Evolutionary conservation across 768 basidiomycete genomes (phyloP), one percentile per base, ranked within the genome.

Genomic region (Phanerochaete sordida): DNA sequence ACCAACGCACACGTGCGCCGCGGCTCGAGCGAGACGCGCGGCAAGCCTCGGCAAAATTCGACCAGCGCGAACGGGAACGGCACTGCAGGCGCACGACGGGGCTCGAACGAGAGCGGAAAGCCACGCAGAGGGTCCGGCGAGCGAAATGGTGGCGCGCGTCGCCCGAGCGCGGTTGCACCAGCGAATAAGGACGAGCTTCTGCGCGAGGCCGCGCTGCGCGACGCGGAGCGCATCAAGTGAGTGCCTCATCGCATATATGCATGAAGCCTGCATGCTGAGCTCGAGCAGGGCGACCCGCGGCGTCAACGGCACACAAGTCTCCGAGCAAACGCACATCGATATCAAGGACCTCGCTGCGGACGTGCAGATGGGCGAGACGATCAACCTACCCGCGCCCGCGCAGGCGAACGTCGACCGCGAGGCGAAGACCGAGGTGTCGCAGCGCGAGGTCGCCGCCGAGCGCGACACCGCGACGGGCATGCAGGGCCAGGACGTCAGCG

Each of bases 161-260:
- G 57, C 23, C 21, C 33, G 12, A 50, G 21, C 33, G 47, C 31
- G 5, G 46, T 24, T 8, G n/a, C 57, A 5, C 7, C 47, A 2
- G 5, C 52, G 27, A 54, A 60, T 3, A 67, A 64, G 52, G 65
- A 66, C 30, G 65, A 63, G 3, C 53, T 61, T 21, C 59, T 69
- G 30, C 60, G 62, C 37, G 66, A 65, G 56, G 64, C 66, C 21
- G 68, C 68, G 27, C 44, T 65, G 21, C 62, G 60, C 21, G 68
- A 69, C 43, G 68, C 68, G 5, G 68, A 68, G 62, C 58, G 64
- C n/a, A 69, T 69, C 64, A 67, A 66, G 63, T 64, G 33, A n/a
- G 63, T 58, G 3, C 24, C 8, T n/a, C 19, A 23, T 1, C 30
- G 27, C 31, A 9, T 49, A 24, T 27, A 35, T 51, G 30, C 50